Evolutionary conservation across 768 basidiomycete species (phyloP).

Genomic region (Galerina sulciceps): DNA sequence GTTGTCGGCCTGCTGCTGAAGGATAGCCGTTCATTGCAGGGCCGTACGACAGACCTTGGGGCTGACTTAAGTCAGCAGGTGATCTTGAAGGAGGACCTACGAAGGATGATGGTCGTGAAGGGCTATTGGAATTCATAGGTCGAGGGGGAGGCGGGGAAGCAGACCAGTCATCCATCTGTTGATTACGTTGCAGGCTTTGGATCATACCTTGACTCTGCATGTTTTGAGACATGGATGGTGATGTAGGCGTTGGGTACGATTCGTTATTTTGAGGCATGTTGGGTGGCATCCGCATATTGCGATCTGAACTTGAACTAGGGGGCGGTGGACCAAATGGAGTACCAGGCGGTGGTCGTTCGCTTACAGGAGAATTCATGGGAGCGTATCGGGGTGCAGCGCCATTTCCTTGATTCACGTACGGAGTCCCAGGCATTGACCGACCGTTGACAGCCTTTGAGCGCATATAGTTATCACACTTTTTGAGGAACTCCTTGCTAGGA

Average conservation of each 20-base stretch:
- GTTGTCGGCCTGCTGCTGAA: conserved; percentile 52
- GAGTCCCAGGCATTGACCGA: conserved; percentile 43
- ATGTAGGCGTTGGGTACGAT: conserved; percentile 39
- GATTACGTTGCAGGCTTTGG: conserved; percentile 40
- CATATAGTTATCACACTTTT: conserved; percentile 93
- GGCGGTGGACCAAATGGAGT: conserved; percentile 42
- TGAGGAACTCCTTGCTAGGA: conserved; percentile 93
- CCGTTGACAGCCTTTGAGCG: conserved; percentile 67
- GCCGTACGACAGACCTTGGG: conserved; percentile 34
- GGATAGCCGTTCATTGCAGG: conserved; percentile 52
- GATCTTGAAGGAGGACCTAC: conserved; percentile 43
- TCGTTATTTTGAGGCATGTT: conserved; percentile 45
- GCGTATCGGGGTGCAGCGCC: conserved; percentile 43
- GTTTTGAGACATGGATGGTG: conserved; percentile 52
- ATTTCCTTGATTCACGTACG: conserved; percentile 41
- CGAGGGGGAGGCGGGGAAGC: conserved; percentile 40
- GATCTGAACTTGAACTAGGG: conserved; percentile 31
- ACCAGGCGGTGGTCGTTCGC: conserved; percentile 47
- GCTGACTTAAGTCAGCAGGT: conserved; percentile 30
- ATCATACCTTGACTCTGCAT: conserved; percentile 54
- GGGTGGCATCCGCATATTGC: conserved; percentile 25
- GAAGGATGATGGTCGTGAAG: conserved; percentile 57
- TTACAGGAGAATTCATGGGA: conserved; percentile 38
- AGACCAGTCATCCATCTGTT: conserved; percentile 48
- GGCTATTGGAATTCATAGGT: conserved; percentile 38